Evolutionary conservation across 331 rosid genomes (phyloP).

Genomic region (Phaseolus coccineus): DNA sequence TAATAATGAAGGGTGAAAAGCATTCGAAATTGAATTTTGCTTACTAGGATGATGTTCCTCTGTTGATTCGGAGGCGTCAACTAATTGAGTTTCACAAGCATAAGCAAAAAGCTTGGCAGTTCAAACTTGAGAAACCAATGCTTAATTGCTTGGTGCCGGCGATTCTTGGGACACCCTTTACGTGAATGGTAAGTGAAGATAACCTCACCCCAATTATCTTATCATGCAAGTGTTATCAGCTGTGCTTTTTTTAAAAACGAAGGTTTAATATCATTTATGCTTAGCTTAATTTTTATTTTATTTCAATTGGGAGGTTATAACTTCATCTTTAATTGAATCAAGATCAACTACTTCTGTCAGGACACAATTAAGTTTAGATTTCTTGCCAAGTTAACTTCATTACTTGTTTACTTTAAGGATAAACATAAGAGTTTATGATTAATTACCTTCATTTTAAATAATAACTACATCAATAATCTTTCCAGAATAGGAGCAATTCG

Average conservation of each 20-base stretch:
- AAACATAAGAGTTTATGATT: neutral
- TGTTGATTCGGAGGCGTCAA: conserved; percentile 44
- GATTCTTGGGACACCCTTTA: conserved; percentile 59
- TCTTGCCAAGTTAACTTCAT: conserved; percentile 3
- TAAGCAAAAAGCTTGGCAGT: conserved; percentile 42
- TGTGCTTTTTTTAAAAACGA: conserved; percentile 6
- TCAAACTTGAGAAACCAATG: conserved; percentile 42
- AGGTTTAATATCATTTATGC: conserved; percentile 14
- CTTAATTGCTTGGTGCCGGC: conserved; percentile 60
- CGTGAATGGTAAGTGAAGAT: conserved; percentile 77
- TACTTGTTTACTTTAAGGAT: conserved; percentile 1
- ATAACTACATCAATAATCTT: neutral
- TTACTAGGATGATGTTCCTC: neutral
- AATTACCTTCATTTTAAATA: too few species aligned
- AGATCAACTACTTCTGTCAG: conserved; percentile 12
- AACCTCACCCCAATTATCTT: conserved; percentile 55
- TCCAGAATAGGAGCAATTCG: neutral
- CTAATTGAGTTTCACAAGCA: conserved; percentile 25
- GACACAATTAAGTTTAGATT: neutral
- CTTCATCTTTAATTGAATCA: conserved; percentile 3
- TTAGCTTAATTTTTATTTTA: neutral
- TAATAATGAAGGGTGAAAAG: conserved; percentile 48
- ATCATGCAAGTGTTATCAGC: conserved; percentile 56
- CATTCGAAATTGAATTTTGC: conserved; percentile 38
- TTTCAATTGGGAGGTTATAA: neutral